Percentiles rank a stretch among this genome's conserved stretches.
phyloP scores from a whole-genome alignment of 179 eudicot species.

The Beta corolliflora region DNA sequence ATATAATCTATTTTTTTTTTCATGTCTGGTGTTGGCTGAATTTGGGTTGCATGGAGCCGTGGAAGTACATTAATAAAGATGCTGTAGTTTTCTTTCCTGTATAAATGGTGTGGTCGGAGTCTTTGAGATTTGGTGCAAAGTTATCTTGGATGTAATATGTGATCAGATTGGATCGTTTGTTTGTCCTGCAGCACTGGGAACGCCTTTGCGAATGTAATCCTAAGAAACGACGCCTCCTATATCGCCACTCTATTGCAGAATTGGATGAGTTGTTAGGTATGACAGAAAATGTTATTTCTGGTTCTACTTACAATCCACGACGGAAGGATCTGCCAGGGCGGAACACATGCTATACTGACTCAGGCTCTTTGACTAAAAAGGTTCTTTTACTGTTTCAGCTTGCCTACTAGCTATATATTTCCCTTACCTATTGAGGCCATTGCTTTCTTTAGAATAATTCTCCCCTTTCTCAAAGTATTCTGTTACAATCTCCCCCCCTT shows the following conservation, averaged over 20 bases:
- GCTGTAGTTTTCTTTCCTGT: neutral
- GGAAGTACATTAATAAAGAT: neutral
- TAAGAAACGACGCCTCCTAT: slow-evolving; percentile 63
- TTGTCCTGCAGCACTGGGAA: slow-evolving; percentile 85
- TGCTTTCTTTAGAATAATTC: neutral
- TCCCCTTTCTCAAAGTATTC: too few relatives aligned
- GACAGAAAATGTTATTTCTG: slow-evolving; percentile 37
- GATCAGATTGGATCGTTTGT: slow-evolving; percentile 9
- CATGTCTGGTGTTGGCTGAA: neutral
- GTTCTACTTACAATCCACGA: slow-evolving; percentile 33
- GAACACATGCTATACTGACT: slow-evolving; percentile 38
- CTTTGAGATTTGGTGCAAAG: neutral
- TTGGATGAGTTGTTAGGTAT: slow-evolving; percentile 54
- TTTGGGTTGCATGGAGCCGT: neutral
- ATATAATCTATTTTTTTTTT: neutral
- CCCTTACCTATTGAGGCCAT: neutral
- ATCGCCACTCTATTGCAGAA: slow-evolving; percentile 86
- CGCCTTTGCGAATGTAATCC: slow-evolving; percentile 95
- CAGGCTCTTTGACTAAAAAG: slow-evolving; percentile 71
- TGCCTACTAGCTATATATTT: neutral
- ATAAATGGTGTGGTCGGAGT: slow-evolving; percentile 1
- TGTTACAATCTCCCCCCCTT: too few relatives aligned
- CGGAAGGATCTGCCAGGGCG: slow-evolving; percentile 40
- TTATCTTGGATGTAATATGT: neutral
- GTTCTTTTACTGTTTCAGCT: slow-evolving; percentile 32